Evolutionary conservation across 768 basidiomycete genomes (phyloP).

Genomic region (Suillus variegatus): DNA sequence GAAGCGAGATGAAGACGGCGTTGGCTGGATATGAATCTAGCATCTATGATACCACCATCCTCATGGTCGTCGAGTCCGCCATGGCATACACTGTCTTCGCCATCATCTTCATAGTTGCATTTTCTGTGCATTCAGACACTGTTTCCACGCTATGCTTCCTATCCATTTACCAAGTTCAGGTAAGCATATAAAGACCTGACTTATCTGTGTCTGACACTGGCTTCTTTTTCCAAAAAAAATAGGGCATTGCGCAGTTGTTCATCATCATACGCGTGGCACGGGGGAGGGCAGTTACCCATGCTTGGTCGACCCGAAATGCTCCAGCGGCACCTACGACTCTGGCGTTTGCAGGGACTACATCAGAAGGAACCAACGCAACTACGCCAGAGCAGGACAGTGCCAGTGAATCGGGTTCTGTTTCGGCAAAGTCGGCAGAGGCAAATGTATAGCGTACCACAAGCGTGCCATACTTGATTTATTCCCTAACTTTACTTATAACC

Average conservation of each 20-base stretch:
- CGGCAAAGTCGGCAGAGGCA: too few species aligned
- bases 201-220: neutral
- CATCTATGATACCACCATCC: neutral
- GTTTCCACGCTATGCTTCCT: neutral
- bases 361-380: too few species aligned
- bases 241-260: neutral
- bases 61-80: slow-evolving; percentile 2
- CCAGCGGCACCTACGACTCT: too few species aligned
- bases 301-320: too few species aligned
- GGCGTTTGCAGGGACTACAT: too few species aligned
- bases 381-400: too few species aligned
- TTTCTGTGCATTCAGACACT: neutral
- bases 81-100: neutral
- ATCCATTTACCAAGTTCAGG: neutral
- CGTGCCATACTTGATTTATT: too few species aligned
- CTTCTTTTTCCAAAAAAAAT: neutral
- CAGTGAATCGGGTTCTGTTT: too few species aligned
- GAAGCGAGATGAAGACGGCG: neutral
- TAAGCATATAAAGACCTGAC: neutral
- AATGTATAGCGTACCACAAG: too few species aligned
- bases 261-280: neutral
- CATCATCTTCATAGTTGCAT: neutral
- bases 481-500: too few species aligned
- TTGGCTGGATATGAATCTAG: neutral
- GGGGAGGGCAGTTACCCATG: too few species aligned